Base-by-base conservation (phyloP, 164 flowering plant genomes). In the Protea cynaroides region DNA sequence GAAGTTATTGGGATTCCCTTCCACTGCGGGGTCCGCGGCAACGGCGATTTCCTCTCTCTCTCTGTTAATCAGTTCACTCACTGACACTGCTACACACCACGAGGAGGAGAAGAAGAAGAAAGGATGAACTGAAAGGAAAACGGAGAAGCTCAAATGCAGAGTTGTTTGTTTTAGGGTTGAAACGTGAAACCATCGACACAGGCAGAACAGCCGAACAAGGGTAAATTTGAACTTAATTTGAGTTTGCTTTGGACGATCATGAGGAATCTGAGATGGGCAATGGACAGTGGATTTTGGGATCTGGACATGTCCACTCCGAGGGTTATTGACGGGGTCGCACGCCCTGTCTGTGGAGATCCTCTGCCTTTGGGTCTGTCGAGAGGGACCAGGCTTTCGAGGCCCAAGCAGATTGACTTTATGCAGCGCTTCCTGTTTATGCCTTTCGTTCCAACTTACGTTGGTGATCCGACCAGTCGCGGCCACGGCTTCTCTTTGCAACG, bases 191-290 rank as follows among this genome's bases (percentile, higher is more conserved):
- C 34, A 2, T 2, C 34, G 34, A 29, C 34, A 29, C 34, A 29
- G 5, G 34, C 5, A 5, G 34, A 29, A 29, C 34, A 0, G 34
- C 34, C 5, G 34, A 29, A 29, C 34, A 29, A 5, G 34, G 34
- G 34, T 29, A 5, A 29, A 5, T 29, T 29, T 29, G 34, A 29
- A 5, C 34, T 29, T 29, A 29, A 13, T 49, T 49, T 18, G 52
- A 49, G 53, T 64, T 8, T 23, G 59, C 21, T 62, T 56, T 8
- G 17, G 62, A 65, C 22, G 49, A 47, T 5, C 53, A 88, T 92
- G 96, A 88, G 79, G 84, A 86, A 84, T 81, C 79, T 92, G 47
- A 73, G 93, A 78, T 90, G 96, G 98, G 88, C 71, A 36, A 84
- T 69, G 85, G 98, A 92, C 61, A 85, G 85, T 15, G 91, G 74